A percentile compares a stretch with the other conserved stretches of the same genome.
Evolutionary conservation across 176 grass and related monocot species (phyloP).

Genomic region (Thinopyrum elongatum): DNA sequence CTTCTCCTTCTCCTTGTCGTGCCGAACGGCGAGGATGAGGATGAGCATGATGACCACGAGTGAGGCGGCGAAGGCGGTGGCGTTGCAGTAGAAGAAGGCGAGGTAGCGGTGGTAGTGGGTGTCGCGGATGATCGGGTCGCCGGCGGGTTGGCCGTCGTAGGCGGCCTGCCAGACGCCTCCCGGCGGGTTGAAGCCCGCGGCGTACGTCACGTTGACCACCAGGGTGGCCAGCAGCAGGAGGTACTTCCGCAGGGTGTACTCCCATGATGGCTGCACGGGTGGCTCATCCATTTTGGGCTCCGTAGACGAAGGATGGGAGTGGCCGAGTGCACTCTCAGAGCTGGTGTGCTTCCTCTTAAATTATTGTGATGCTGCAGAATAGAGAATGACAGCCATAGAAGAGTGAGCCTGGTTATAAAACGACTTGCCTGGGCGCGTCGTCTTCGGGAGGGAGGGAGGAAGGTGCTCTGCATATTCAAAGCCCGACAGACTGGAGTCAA

Average conservation of each 20-base stretch:
- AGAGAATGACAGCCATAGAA: too few species aligned
- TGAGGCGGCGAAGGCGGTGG: conserved; percentile 16
- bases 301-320: too few species aligned
- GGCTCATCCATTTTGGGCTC: too few species aligned
- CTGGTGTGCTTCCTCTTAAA: too few species aligned
- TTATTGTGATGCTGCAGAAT: too few species aligned
- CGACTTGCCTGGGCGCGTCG: too few species aligned
- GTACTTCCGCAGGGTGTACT: conserved; percentile 23
- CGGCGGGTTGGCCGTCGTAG: not conserved
- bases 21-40: conserved; percentile 9
- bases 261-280: not conserved
- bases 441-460: too few species aligned
- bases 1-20: not conserved
- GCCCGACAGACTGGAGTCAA: too few species aligned
- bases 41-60: conserved; percentile 29
- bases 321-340: too few species aligned
- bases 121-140: not conserved
- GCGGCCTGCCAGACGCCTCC: conserved; percentile 23
- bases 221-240: conserved; percentile 23
- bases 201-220: conserved; percentile 23
- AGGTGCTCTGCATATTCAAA: too few species aligned
- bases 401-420: too few species aligned
- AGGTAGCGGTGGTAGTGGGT: not conserved
- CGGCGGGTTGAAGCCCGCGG: conserved; percentile 22
- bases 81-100: conserved; percentile 32